Evolutionary conservation across 345 rosid genomes (phyloP).

Genomic region (Brassica carinata): DNA sequence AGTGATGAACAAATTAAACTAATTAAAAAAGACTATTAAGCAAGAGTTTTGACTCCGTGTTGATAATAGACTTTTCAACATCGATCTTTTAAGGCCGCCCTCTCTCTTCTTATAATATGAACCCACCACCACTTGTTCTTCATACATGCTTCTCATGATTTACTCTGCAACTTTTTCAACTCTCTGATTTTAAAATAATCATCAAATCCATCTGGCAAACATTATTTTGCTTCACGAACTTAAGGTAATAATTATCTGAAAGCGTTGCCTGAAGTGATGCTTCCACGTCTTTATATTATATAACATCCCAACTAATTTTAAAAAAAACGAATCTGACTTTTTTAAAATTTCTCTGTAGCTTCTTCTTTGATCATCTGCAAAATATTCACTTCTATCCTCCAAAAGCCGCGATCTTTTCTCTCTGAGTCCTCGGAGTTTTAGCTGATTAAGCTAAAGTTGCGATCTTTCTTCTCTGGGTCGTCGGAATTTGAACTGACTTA

Average conservation of each 20-base stretch:
- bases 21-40: neutral
- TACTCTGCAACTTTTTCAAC: conserved; percentile 22
- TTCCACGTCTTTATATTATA: conserved; percentile 41
- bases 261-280: conserved; percentile 38
- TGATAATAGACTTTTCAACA: conserved; percentile 27
- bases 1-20: neutral
- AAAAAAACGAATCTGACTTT: conserved; percentile 10
- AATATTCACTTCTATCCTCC: neutral
- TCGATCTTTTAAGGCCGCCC: conserved; percentile 17
- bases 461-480: conserved; percentile 19
- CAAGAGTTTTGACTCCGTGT: conserved; percentile 27
- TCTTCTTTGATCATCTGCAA: conserved; percentile 23
- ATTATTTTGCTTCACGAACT: conserved; percentile 13
- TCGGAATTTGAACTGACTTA: conserved; percentile 4
- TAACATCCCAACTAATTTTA: neutral
- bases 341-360: neutral
- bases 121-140: conserved; percentile 15
- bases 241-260: conserved; percentile 30
- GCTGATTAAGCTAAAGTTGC: conserved; percentile 15
- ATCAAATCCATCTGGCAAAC: conserved; percentile 34
- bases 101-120: neutral
- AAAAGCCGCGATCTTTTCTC: conserved; percentile 11
- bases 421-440: conserved; percentile 21
- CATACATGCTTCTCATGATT: conserved; percentile 39
- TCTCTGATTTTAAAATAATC: neutral